Conservation (phyloP, 805 yeast genomes). For the Clavispora fructus region DNA sequence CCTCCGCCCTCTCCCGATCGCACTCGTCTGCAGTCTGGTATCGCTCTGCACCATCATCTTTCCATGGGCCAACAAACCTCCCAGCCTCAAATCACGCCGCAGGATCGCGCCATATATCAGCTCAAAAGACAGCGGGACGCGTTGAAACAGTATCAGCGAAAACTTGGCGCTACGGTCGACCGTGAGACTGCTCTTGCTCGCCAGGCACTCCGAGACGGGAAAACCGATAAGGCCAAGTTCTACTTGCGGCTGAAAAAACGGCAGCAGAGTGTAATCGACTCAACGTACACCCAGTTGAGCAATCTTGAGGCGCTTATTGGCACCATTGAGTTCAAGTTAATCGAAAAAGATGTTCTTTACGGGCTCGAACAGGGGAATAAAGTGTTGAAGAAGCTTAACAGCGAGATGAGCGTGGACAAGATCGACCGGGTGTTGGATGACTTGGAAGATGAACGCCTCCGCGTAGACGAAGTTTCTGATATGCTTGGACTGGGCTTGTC, state of each 20-base stretch:
- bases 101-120: constrained; percentile 82
- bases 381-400: constrained; percentile 69
- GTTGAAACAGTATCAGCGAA: constrained; percentile 63
- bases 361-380: constrained; percentile 80
- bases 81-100: constrained; percentile 65
- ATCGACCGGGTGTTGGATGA: constrained; percentile 85
- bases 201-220: constrained; percentile 46
- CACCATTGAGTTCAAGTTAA: constrained; percentile 80
- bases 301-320: constrained; percentile 74
- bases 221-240: constrained; percentile 58
- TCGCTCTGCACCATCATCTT: neutral
- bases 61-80: constrained; percentile 41
- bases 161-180: constrained; percentile 51
- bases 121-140: constrained; percentile 86
- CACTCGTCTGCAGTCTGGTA: neutral
- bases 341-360: constrained; percentile 77
- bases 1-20: neutral
- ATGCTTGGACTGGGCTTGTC: constrained; percentile 41
- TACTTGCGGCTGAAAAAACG: constrained; percentile 75
- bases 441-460: constrained; percentile 70
- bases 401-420: constrained; percentile 69
- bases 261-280: constrained; percentile 66
- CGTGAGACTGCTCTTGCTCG: constrained; percentile 61
- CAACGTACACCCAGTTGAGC: constrained; percentile 72
- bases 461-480: constrained; percentile 69